phyloP scores from a whole-genome alignment of 768 basidiomycete genomes.

The Pisolithus marmoratus region DNA sequence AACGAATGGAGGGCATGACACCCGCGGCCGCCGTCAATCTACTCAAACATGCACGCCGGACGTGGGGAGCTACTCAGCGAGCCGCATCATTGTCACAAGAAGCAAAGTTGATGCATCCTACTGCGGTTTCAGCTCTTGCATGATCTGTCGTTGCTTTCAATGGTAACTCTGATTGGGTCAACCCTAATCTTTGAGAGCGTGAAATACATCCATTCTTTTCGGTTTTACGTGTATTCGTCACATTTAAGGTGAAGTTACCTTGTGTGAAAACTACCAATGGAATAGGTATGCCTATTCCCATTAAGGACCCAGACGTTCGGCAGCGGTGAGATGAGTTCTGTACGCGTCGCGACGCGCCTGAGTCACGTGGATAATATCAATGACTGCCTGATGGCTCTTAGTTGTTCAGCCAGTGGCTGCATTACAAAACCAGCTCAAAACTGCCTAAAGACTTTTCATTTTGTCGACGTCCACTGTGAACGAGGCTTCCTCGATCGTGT shows the following conservation, averaged over 20 bases:
- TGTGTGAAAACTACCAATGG: no score
- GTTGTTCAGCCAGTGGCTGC: background rate
- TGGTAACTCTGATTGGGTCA: background rate
- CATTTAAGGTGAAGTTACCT: no score
- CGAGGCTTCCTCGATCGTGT: background rate
- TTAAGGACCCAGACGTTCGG: no score
- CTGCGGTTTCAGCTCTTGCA: background rate
- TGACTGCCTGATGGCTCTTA: background rate
- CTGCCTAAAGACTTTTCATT: no score
- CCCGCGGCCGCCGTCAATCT: slow-evolving; percentile 67
- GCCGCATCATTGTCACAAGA: background rate
- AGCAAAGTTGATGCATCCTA: background rate
- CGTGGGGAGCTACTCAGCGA: slow-evolving; percentile 13
- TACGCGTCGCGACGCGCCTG: background rate
- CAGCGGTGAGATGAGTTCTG: no score
- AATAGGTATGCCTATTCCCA: no score
- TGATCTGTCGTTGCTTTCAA: background rate
- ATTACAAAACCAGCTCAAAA: background rate
- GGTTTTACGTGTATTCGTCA: no score
- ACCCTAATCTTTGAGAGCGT: background rate
- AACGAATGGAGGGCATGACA: slow-evolving; percentile 92
- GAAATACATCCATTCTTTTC: background rate
- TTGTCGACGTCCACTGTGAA: no score
- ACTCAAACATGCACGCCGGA: slow-evolving; percentile 53
- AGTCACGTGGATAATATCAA: background rate